Evolutionary conservation across 140 eudicot genomes (phyloP), one percentile per base, ranked within the genome.

Genomic region (Senecio squalidus): DNA sequence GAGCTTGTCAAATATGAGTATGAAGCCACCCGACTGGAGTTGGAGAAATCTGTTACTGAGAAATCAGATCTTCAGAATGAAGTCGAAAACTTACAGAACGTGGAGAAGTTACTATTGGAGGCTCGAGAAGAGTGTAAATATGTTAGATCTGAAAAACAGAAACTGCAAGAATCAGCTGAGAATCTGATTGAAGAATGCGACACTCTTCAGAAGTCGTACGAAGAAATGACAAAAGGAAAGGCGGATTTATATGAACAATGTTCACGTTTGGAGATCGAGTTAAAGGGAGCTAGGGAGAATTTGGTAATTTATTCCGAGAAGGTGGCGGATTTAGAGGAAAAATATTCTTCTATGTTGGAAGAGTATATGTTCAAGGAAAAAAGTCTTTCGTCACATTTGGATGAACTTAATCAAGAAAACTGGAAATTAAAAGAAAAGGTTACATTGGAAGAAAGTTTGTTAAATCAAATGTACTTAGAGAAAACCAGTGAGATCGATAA

Each of bases 401-500:
- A 83, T 54, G 78, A 53, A 54, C 74, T 87, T 64, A 72, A 76
- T 78, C 83, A 75, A 71, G 86, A 76, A 68, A 78, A 81, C 29
- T 70, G 81, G 79, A 41, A 75, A 48, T 44, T 75, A 45, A 84
- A 70, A 48, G 84, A 84, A 58, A 88, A 81, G 46, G 62, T 83
- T 45, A 45, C 53, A 26, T 31, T 51, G 67, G 80, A 68, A 53
- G 93, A 77, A 68, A 83, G 73, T 74, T 60, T 80, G 76, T 29
- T 78, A 36, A 71, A 87, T 56, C 84, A 87, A 60, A 76, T 57
- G 79, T 68, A 76, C 20, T 33, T 74, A 55, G 95, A 82, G 72
- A 83, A 77, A 71, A 75, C 78, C 16, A 50, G 53, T 10, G 94
- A 84, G 67, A 66, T 73, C 25, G 82, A 71, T 48, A 74, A 40